Conservation (phyloP, 768 basidiomycete species). For the Termitomyces sp. region DNA sequence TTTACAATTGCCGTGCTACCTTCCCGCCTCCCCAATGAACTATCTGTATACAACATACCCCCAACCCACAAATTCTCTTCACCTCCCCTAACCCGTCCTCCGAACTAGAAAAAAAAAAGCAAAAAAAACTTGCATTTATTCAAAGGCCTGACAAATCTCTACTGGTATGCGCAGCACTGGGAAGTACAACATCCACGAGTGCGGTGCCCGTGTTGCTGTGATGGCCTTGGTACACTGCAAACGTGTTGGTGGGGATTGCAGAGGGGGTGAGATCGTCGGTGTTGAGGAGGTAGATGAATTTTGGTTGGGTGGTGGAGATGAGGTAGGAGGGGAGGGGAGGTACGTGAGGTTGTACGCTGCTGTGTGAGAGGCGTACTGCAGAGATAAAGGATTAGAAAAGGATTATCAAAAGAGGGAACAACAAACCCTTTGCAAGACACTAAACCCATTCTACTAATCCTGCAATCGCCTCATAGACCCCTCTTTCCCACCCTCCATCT, state of each 20-base stretch:
- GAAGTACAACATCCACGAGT: conserved; percentile 92
- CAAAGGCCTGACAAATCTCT: too few species aligned
- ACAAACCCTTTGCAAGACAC: conserved; percentile 80
- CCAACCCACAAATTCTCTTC: too few species aligned
- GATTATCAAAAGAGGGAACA: neutral
- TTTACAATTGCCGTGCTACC: too few species aligned
- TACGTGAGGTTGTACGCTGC: conserved; percentile 97
- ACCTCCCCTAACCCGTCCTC: too few species aligned
- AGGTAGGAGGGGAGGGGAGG: conserved; percentile 63
- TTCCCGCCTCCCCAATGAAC: too few species aligned
- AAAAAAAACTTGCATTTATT: too few species aligned
- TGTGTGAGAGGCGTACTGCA: conserved; percentile 82
- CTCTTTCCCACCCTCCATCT: conserved; percentile 80
- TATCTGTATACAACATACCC: too few species aligned
- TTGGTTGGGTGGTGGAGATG: conserved; percentile 75
- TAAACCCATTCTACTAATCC: conserved; percentile 97
- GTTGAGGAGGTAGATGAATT: conserved; percentile 95
- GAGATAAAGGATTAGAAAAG: neutral
- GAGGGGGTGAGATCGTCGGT: conserved; percentile 91
- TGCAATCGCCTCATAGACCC: conserved; percentile 73
- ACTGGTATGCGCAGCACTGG: conserved; percentile 91
- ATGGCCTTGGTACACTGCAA: conserved; percentile 98
- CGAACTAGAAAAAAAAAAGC: too few species aligned
- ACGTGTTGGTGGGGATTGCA: conserved; percentile 86
- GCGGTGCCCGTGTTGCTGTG: conserved; percentile 97